Percentiles rank a stretch among this genome's conserved stretches.
phyloP scores from a whole-genome alignment of 352 stramenopile species.

The Aphanomyces astaci region DNA sequence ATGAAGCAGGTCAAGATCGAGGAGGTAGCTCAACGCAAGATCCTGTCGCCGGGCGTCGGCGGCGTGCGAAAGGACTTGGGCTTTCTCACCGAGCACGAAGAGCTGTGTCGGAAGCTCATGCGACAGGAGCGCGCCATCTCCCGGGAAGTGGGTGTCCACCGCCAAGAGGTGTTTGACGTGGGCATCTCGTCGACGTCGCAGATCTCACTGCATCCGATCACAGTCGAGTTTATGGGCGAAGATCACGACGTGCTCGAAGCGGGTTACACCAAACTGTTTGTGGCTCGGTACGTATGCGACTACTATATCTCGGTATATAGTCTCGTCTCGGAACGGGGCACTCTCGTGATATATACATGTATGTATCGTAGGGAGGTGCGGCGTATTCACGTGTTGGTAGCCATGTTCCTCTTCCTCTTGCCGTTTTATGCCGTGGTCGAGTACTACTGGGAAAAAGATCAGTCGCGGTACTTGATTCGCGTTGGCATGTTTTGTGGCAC shows the following conservation, averaged over 20 bases:
- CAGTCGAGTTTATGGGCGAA: constrained; percentile 79
- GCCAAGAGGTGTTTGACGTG: constrained; percentile 13
- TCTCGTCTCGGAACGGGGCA: too few species aligned
- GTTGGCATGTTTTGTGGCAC: constrained; percentile 3
- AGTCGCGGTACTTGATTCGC: neutral
- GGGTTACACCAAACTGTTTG: constrained; percentile 70
- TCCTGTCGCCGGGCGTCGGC: neutral
- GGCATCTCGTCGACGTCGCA: constrained; percentile 31
- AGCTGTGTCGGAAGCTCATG: constrained; percentile 20
- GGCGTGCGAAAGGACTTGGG: neutral
- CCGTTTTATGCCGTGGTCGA: constrained; percentile 18
- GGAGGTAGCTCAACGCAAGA: neutral
- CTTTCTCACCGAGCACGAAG: constrained; percentile 15
- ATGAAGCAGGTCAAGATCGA: neutral
- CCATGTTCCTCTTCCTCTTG: neutral
- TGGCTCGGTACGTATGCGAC: constrained; percentile 17
- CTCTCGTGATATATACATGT: too few species aligned
- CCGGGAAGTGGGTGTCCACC: constrained; percentile 16
- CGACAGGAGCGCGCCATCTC: constrained; percentile 16
- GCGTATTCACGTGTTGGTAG: constrained; percentile 8
- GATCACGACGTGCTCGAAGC: constrained; percentile 64
- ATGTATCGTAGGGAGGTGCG: constrained; percentile 4
- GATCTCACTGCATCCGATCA: constrained; percentile 52
- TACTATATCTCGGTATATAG: too few species aligned
- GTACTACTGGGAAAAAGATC: constrained; percentile 16